Evolutionary conservation across 371 early-diverging fungal genomes (phyloP), one percentile per base, ranked within the genome.

Genomic region (Apophysomyces variabilis): DNA sequence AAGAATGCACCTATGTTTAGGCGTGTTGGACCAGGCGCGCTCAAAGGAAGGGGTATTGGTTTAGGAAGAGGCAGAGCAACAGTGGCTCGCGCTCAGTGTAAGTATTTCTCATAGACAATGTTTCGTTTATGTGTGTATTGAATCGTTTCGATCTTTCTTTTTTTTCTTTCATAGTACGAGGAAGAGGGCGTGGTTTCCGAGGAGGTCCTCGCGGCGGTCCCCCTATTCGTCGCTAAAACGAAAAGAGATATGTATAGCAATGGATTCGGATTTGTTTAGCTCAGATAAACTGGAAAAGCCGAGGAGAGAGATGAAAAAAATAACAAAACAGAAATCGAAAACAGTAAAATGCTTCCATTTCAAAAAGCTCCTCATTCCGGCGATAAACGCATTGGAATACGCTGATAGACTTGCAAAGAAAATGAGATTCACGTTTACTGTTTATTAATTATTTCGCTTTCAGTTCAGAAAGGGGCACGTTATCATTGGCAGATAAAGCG

Each of bases 1-100:
- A 95, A 95, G 86, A 96, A 98, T 74, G 98, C 98, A 18, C 98
- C 99, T 60, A 96, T 98, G 96, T 98, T 98, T 79, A 92, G 93
- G 81, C 86, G 88, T 60, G 86, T 92, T 44, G 90, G 89, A 35
- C 92, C 92, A 37, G 90, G 91, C 47, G 90, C 88, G 21, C 83
- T 90, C 69, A 94, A 92, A 77, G 93, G 93, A 50, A 85, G 90
- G 76, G 94, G 95, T 39, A 91, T 92, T 58, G 95, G 95, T 69
- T 73, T 93, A 66, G 94, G 92, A 43, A 87, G 93, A 78, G 93
- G 94, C 46, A 91, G 89, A 76, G 94, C 93, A 39, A 92, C 93
- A 45, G 94, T 94, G 61, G 94, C 92, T 9, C 80, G 92, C 68
- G 94, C 94, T 65, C 94, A 93, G 82, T 85, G 85, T 83, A 79